These are phyloP conservation scores for Borovskyia barvae DNA, from an alignment of 208 protist species.

Conservation along the genomic window DNA sequence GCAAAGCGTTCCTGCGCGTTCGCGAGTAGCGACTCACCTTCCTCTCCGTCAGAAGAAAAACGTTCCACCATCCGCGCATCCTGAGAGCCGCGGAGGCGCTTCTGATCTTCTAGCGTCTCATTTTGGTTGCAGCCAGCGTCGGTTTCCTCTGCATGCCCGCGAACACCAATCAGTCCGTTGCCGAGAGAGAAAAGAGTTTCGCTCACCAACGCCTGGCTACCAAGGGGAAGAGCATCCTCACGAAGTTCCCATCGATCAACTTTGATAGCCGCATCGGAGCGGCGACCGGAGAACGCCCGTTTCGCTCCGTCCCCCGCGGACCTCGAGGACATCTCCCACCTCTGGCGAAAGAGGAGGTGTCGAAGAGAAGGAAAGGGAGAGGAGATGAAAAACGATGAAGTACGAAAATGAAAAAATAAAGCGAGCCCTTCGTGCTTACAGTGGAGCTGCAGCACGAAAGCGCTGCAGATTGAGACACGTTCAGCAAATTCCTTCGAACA, in stretches of 20 bases:
- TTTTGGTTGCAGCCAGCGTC: conserved; percentile 15
- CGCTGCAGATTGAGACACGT: no score
- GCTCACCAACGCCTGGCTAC: conserved; percentile 43
- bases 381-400: neutral
- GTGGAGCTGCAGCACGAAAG: no score
- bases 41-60: neutral
- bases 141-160: conserved; percentile 76
- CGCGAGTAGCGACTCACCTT: neutral
- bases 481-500: no score
- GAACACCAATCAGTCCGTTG: conserved; percentile 81
- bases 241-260: conserved; percentile 66
- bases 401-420: neutral
- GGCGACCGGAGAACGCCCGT: conserved; percentile 6
- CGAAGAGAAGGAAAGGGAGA: conserved; percentile 1
- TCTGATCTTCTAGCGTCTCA: conserved; percentile 4
- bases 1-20: neutral
- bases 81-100: neutral
- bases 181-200: conserved; percentile 82
- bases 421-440: no score
- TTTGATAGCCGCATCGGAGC: conserved; percentile 18
- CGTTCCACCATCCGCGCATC: no score
- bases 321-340: conserved; percentile 15
- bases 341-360: no score
- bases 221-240: conserved; percentile 45
- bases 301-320: neutral